Percentiles rank a stretch among this genome's conserved stretches.
These are phyloP conservation scores for Filosporella fistucella DNA, from an alignment of 495 filamentous ascomycete species.

Conservation along the genomic window DNA sequence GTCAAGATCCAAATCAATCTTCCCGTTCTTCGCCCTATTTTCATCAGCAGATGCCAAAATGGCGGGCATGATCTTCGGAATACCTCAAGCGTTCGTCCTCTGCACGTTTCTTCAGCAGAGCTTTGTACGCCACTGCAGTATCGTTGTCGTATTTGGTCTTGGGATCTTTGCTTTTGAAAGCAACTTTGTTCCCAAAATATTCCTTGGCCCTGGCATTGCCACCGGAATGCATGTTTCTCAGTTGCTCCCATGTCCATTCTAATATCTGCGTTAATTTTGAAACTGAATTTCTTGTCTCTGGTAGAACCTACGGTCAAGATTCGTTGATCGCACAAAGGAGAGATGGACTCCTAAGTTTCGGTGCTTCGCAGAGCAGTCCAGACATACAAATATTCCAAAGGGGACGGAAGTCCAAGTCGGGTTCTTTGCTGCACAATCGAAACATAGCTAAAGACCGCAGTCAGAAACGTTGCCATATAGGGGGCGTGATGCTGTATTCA, in stretches of 20 bases:
- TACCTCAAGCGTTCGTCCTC: too few species aligned
- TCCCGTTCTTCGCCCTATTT: slow-evolving; percentile 36
- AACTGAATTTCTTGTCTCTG: neutral
- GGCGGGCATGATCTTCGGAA: too few species aligned
- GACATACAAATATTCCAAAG: slow-evolving; percentile 95
- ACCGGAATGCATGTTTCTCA: slow-evolving; percentile 97
- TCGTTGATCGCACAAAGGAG: slow-evolving; percentile 96
- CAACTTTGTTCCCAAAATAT: slow-evolving; percentile 93
- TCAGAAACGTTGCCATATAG: neutral
- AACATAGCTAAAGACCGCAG: slow-evolving; percentile 89
- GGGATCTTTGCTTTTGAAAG: slow-evolving; percentile 88
- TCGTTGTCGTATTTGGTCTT: slow-evolving; percentile 95
- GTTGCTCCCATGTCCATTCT: slow-evolving; percentile 99
- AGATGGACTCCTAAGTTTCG: slow-evolving; percentile 91
- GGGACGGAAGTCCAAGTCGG: slow-evolving; percentile 98
- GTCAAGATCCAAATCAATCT: slow-evolving; percentile 57
- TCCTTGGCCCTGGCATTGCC: slow-evolving; percentile 98
- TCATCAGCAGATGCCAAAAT: slow-evolving; percentile 12
- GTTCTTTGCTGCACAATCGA: slow-evolving; percentile 94
- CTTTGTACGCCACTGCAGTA: slow-evolving; percentile 92
- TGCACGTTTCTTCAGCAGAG: slow-evolving; percentile 81
- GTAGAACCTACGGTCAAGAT: slow-evolving; percentile 84
- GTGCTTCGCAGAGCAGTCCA: slow-evolving; percentile 92
- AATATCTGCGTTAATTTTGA: slow-evolving; percentile 7
- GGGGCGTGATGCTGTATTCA: slow-evolving; percentile 34